Evolutionary conservation across 768 basidiomycete genomes (phyloP).

Genomic region (Leccinum ochraceum): DNA sequence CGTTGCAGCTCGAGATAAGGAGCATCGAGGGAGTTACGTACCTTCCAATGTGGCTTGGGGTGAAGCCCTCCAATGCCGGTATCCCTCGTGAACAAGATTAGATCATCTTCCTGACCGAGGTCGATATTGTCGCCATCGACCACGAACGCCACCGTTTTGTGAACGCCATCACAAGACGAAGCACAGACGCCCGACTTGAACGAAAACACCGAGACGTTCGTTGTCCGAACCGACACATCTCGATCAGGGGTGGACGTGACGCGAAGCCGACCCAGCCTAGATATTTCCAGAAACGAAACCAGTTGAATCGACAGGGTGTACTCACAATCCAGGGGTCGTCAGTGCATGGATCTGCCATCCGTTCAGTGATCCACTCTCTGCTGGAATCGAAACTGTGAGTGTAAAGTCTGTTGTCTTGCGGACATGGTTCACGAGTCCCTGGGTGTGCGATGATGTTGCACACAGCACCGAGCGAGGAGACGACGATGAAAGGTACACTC

Average conservation of each 20-base stretch:
- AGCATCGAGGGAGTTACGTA: conserved; percentile 1
- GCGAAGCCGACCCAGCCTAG: conserved; percentile 24
- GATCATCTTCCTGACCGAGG: neutral
- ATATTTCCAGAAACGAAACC: neutral
- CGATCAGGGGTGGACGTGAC: conserved; percentile 12
- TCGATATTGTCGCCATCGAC: conserved; percentile 19
- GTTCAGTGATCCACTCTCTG: conserved; percentile 67
- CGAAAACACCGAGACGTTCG: conserved; percentile 29
- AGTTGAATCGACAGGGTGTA: neutral
- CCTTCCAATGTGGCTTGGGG: conserved; percentile 24
- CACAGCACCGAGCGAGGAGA: neutral
- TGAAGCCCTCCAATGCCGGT: neutral
- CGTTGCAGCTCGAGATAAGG: neutral
- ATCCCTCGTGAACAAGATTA: conserved; percentile 16
- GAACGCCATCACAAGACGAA: neutral
- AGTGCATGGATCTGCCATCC: conserved; percentile 69
- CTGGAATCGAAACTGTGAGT: conserved; percentile 68
- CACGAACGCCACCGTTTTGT: conserved; percentile 1
- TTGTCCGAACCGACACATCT: conserved; percentile 19
- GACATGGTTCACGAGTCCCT: neutral
- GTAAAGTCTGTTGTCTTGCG: conserved; percentile 49
- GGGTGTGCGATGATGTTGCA: neutral
- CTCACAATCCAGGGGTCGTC: conserved; percentile 67
- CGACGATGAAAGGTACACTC: conserved; percentile 17
- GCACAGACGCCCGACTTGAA: conserved; percentile 4